phyloP scores from a whole-genome alignment of 2,329 filamentous ascomycete species.

The Alternaria burnsii region DNA sequence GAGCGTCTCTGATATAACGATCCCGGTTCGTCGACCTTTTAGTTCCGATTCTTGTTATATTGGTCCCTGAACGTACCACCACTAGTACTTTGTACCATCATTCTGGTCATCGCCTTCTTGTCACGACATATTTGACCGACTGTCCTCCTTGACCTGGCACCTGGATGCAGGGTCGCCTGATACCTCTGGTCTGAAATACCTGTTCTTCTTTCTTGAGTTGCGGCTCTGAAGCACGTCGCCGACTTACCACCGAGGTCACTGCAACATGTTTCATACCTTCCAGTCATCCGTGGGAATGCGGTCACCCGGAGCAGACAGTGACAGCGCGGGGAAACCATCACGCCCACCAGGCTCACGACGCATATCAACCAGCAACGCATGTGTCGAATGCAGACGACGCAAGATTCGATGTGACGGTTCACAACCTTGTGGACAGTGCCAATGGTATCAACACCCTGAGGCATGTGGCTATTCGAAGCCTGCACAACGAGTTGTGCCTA shows the following conservation, averaged over 20 bases:
- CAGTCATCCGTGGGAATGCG: conserved; percentile 48
- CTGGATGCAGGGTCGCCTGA: conserved; percentile 18
- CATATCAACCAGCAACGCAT: conserved; percentile 67
- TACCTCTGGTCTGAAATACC: conserved; percentile 14
- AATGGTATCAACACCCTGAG: conserved; percentile 81
- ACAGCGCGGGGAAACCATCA: conserved; percentile 46
- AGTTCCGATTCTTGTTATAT: conserved; percentile 23
- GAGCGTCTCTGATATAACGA: conserved; percentile 28
- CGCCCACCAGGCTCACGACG: conserved; percentile 52
- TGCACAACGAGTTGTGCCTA: conserved; percentile 77
- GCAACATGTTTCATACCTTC: conserved; percentile 57
- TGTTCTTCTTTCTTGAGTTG: conserved; percentile 1
- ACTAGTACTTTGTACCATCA: conserved; percentile 19
- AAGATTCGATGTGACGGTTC: conserved; percentile 87
- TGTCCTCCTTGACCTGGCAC: conserved; percentile 13
- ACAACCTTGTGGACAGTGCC: conserved; percentile 82
- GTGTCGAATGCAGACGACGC: conserved; percentile 78
- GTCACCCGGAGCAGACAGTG: conserved; percentile 45
- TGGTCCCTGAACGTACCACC: conserved; percentile 16
- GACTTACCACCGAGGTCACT: conserved; percentile 4
- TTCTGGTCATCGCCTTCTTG: conserved; percentile 17
- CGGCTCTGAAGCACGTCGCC: conserved; percentile 4
- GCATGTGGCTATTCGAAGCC: conserved; percentile 84
- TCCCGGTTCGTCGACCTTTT: conserved; percentile 18
- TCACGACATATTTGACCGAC: conserved; percentile 16